A percentile compares a stretch with the other conserved stretches of the same genome.
Conservation (phyloP, 2,329 filamentous ascomycete species). For the Neopestalotiopsis sp. region DNA sequence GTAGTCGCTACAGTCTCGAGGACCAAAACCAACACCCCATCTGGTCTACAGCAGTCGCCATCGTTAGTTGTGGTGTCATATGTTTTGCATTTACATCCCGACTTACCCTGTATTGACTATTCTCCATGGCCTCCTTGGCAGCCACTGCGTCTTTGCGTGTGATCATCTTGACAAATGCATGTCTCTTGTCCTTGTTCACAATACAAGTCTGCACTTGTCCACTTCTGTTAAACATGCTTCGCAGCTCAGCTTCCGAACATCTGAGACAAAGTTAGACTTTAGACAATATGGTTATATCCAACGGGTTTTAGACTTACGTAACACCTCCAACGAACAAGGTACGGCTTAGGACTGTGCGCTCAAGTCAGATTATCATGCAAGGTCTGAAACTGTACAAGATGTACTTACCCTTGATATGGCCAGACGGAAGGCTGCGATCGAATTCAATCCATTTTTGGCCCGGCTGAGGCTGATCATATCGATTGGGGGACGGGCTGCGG, state of each 20-base stretch:
- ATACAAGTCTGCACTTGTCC: constrained; percentile 96
- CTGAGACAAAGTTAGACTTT: constrained; percentile 42
- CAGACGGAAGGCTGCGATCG: constrained; percentile 75
- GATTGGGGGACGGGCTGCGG: constrained; percentile 62
- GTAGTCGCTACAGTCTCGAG: constrained; percentile 97
- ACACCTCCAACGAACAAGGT: constrained; percentile 97
- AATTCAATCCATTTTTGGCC: constrained; percentile 76
- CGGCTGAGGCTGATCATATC: constrained; percentile 42
- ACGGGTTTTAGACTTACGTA: constrained; percentile 63
- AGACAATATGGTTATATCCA: background rate
- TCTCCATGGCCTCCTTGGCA: constrained; percentile 89
- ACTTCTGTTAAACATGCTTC: constrained; percentile 79
- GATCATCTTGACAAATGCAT: constrained; percentile 99
- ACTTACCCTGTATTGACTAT: constrained; percentile 74
- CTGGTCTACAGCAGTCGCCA: constrained; percentile 67
- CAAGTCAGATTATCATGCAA: background rate
- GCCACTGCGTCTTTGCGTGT: constrained; percentile 82
- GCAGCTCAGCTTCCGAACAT: constrained; percentile 81
- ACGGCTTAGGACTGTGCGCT: constrained; percentile 76
- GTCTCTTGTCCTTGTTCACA: constrained; percentile 96
- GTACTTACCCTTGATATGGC: constrained; percentile 74
- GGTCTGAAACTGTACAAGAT: background rate
- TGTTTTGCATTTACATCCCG: background rate
- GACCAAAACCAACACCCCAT: constrained; percentile 97
- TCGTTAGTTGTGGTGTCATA: background rate